Evolutionary conservation across 331 rosid species (phyloP), one percentile per base, ranked within the genome.

Genomic region (Arachis monticola): DNA sequence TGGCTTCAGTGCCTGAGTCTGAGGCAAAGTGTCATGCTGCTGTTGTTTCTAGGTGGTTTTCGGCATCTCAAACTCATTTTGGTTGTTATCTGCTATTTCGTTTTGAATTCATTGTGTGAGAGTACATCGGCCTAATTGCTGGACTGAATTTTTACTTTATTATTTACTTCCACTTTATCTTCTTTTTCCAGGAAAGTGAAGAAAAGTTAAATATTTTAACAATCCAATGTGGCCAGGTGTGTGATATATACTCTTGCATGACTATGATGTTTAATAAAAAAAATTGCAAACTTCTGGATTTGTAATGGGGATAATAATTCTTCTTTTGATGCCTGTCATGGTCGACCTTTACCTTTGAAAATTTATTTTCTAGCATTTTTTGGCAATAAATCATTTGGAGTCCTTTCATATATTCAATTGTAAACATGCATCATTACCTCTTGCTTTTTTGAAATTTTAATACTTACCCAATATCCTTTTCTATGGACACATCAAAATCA

Each of bases 211-310:
- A 66, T 92, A 88, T 84, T 95, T 90, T 88, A 92, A 95, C 98
- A 95, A 92, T 75, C 99, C 98, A 4, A 90, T 95, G 99, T 95
- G 99, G 98, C 97, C 96, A n/a, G 99, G 99, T 95, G 81, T 69
- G 50, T 69, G 57, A 48, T 45, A 57, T 41, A 7, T 69, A 51
- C 48, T 5, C 6, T 42, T 73, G 40, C 51, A 42, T 71, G 30
- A 60, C 14, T 8, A 40, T 32, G 52, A 55, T 77, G 69, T 73
- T 77, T 12, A 38, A 51, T 64, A 6, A 1, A 71, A 45, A 70
- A 58, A 41, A 48, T 32, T 31, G 35, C 57, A 32, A 42, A 58
- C 31, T 14, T 78, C 63, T 53, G 17, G 11, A 46, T 78, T 69
- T 53, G 17, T 11, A 46, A 30, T 42, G 55, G 30, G 6, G 45